A percentile compares a stretch with the other conserved stretches of the same genome.
These are phyloP conservation scores for Talaromyces sp. DNA, from an alignment of 2,329 filamentous ascomycete genomes.

Conservation along the genomic window DNA sequence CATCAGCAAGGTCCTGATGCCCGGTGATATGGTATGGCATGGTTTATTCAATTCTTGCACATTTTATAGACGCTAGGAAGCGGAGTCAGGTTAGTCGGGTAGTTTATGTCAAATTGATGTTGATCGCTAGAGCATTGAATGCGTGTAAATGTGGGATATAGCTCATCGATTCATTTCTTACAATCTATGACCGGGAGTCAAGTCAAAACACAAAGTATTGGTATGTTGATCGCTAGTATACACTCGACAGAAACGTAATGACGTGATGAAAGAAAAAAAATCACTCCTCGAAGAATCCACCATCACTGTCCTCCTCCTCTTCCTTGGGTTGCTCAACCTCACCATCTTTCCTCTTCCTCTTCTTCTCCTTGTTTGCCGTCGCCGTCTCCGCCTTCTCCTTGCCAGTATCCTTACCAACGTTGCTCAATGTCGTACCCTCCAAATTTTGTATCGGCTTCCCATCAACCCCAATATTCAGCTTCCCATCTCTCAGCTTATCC, in stretches of 20 bases:
- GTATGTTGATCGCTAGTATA: background rate
- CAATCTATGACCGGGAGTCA: background rate
- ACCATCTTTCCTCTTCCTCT: background rate
- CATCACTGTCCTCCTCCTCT: conserved; percentile 34
- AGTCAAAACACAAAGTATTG: background rate
- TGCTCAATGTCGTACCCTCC: background rate
- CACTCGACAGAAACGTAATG: background rate
- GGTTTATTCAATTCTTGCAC: conserved; percentile 5
- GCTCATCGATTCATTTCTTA: background rate
- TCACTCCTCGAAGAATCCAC: conserved; percentile 40
- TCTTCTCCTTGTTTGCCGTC: background rate
- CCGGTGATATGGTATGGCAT: background rate
- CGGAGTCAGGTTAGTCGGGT: conserved; percentile 2
- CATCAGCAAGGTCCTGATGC: background rate
- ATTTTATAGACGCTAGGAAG: conserved; percentile 10
- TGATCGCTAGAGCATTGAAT: background rate
- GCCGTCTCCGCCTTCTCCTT: conserved; percentile 10
- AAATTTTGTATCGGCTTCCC: conserved; percentile 12
- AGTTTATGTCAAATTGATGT: background rate
- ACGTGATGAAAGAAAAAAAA: background rate
- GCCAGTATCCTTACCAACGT: background rate
- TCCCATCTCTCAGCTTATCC: conserved; percentile 42
- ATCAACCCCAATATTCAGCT: conserved; percentile 29
- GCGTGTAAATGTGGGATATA: background rate
- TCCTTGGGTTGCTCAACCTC: conserved; percentile 14